Evolutionary conservation across 208 protist genomes (phyloP), one percentile per base, ranked within the genome.

Genomic region (Endotrypanum monterogeii): DNA sequence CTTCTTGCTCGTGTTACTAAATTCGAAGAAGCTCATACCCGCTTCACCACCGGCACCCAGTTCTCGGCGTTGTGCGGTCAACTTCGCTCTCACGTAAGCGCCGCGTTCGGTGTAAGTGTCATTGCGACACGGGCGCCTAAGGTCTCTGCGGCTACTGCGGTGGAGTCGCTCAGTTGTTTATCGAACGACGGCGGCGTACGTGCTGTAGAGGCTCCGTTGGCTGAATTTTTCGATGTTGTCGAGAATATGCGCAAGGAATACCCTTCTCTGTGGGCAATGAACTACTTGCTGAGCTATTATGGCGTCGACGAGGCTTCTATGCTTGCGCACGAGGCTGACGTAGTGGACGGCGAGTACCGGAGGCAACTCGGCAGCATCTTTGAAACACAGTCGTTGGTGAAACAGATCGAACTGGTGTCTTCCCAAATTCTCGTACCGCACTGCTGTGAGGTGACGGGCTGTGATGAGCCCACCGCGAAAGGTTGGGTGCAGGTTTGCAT

Each of bases 341-440:
- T 78, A 2, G 52, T 75, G 16, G 66, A 83, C 46, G 78, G 78
- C 25, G 68, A 39, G 9, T 48, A 72, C 20, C 65, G 71, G 55
- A 32, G 51, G 23, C 58, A 51, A 16, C 18, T 25, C 41, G 78
- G 78, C 1, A 54, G 46, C 37, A 20, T 30, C 16, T 83, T 83
- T 56, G 78, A 83, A n/a, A 72, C 57, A 8, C 18, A 51, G 14
- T 52, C 44, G 32, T 7, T 78, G 1, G 32, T 37, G 5, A 20
- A 55, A 41, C 55, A 78, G 48, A 51, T 48, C 23, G 6, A 35
- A 16, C 0, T 5, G 3, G 30, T 78, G 44, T 57, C 54, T 5
- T 30, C 48, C 25, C 78, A 78, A 52, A 62, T 83, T 18, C 54
- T 83, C 12, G 58, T 73, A 0, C 78, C 78, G 18, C 55, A 71